Evolutionary conservation across 805 yeast species (phyloP).

Genomic region (Blastobotrys muscicola): DNA sequence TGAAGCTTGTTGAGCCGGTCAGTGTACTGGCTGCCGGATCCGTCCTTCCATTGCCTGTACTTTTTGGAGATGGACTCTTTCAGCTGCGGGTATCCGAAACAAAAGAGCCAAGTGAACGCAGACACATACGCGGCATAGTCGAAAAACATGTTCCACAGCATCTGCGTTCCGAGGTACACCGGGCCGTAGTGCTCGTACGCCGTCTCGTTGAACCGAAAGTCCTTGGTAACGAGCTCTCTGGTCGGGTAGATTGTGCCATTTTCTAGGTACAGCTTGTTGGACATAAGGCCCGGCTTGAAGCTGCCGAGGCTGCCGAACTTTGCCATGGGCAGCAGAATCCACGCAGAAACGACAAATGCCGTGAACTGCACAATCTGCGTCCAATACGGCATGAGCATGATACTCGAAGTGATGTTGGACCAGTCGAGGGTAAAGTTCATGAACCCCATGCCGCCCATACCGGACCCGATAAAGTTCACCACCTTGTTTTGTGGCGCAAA

Average conservation of each 20-base stretch:
- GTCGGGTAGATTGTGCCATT: conserved; percentile 10
- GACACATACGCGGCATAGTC: conserved; percentile 9
- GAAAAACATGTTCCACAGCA: conserved; percentile 10
- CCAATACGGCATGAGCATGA: conserved; percentile 11
- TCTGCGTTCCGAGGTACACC: conserved; percentile 7
- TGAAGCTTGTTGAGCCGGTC: conserved; percentile 9
- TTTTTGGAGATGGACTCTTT: conserved; percentile 4
- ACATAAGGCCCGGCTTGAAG: conserved; percentile 5
- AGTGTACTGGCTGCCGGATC: conserved; percentile 1
- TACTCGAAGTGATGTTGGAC: conserved; percentile 8
- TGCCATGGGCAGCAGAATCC: conserved; percentile 10
- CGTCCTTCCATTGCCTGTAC: conserved; percentile 1
- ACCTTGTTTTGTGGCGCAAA: conserved; percentile 8
- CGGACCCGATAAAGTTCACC: conserved; percentile 10
- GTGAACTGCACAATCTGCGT: conserved; percentile 9
- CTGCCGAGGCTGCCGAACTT: conserved; percentile 8
- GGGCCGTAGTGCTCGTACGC: conserved; percentile 9
- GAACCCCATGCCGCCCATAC: conserved; percentile 12
- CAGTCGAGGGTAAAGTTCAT: conserved; percentile 9
- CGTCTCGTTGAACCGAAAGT: conserved; percentile 8
- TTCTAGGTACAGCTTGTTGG: conserved; percentile 5
- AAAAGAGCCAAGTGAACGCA: conserved; percentile 7
- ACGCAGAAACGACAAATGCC: conserved; percentile 10
- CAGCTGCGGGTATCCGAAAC: conserved; percentile 7
- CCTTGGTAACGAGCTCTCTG: conserved; percentile 5